Percentiles rank a stretch among this genome's conserved stretches.
These are phyloP conservation scores for sorghum (Sorghum bicolor) DNA, from an alignment of 176 grass and related monocot genomes.

Conservation along the genomic window Sorghum_bicolor_NCBIv3 NC_012872.2:55101001-55101500, in stretches of 20 bases:
- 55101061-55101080: constrained; percentile 75
- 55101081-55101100: constrained; percentile 63
- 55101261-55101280: neutral
- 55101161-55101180: constrained; percentile 69
- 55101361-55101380: constrained; percentile 85
- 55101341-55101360: constrained; percentile 90
- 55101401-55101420: constrained; percentile 82
- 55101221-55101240: constrained; percentile 64
- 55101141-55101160: constrained; percentile 50
- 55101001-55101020: constrained; percentile 71
- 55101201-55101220: constrained; percentile 90
- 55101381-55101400: constrained; percentile 69
- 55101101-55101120: constrained; percentile 53
- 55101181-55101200: constrained; percentile 34
- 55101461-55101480: constrained; percentile 82
- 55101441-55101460: constrained; percentile 89
- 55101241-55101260: neutral
- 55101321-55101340: constrained; percentile 87
- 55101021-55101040: constrained; percentile 69
- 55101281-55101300: neutral
- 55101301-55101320: constrained; percentile 60
- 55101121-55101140: constrained; percentile 59
- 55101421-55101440: constrained; percentile 92
- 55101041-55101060: constrained; percentile 65
- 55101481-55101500: constrained; percentile 83